These are phyloP conservation scores for Pugionium dolabratum DNA, from an alignment of 345 rosid species.

Conservation along the genomic window DNA sequence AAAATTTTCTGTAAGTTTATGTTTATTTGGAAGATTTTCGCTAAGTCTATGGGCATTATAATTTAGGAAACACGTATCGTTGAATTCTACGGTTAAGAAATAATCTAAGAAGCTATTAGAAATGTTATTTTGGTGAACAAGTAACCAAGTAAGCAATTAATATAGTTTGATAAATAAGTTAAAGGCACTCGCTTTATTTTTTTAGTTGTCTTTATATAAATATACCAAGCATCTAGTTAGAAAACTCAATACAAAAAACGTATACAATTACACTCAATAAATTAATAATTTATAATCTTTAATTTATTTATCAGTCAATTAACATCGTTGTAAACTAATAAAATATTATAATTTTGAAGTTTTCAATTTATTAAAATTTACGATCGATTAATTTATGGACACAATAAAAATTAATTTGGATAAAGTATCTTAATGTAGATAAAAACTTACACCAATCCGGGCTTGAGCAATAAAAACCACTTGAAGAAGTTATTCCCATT, in stretches of 20 bases:
- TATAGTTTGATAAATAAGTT: constrained; percentile 8
- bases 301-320: too few species aligned
- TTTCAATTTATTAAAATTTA: too few species aligned
- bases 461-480: constrained; percentile 23
- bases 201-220: constrained; percentile 16
- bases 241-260: constrained; percentile 20
- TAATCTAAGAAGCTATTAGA: not conserved
- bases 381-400: too few species aligned
- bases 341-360: too few species aligned
- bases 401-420: not conserved
- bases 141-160: constrained; percentile 24
- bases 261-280: too few species aligned
- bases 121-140: not conserved
- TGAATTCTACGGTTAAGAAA: constrained; percentile 14
- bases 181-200: constrained; percentile 20
- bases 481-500: not conserved
- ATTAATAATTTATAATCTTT: too few species aligned
- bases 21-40: too few species aligned
- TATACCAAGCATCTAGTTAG: constrained; percentile 11
- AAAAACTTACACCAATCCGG: constrained; percentile 36
- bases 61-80: not conserved
- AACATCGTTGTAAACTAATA: too few species aligned
- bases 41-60: not conserved
- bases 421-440: constrained; percentile 1
- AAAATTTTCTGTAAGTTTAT: not conserved